phyloP scores from a whole-genome alignment of 2,329 filamentous ascomycete genomes.

The Paecilomyces dactylethromorphus region DNA sequence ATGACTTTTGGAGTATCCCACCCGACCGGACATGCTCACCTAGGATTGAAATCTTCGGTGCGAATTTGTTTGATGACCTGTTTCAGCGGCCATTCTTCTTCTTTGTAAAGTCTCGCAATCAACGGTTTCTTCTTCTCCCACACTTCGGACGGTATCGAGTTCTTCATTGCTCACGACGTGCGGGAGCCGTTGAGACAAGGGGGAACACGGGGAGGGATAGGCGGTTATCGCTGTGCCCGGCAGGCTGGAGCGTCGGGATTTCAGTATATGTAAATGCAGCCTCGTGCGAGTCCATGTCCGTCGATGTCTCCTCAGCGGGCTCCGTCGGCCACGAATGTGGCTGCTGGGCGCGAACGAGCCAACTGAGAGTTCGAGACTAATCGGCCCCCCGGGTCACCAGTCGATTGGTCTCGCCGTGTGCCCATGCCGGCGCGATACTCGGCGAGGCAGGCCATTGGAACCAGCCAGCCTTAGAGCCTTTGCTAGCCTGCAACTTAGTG shows the following conservation, averaged over 20 bases:
- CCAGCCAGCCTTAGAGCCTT: background rate
- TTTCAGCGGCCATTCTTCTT: conserved; percentile 40
- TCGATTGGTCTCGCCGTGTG: background rate
- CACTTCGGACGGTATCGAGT: conserved; percentile 35
- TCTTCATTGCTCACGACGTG: conserved; percentile 29
- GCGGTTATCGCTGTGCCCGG: conserved; percentile 11
- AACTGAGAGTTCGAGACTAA: background rate
- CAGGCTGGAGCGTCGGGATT: conserved; percentile 1
- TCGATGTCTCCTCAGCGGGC: conserved; percentile 2
- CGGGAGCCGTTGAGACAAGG: conserved; percentile 26
- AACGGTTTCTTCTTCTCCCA: conserved; percentile 38
- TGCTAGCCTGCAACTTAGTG: background rate
- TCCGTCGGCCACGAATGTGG: background rate
- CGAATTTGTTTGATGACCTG: conserved; percentile 40
- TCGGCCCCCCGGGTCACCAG: background rate
- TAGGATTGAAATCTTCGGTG: conserved; percentile 36
- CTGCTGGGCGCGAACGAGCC: background rate
- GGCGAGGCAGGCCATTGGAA: background rate
- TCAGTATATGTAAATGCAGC: conserved; percentile 12
- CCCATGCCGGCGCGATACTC: background rate
- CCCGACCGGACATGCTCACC: conserved; percentile 19
- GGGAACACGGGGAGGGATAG: conserved; percentile 23
- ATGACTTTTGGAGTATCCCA: background rate
- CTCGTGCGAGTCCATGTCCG: conserved; percentile 21
- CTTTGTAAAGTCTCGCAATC: conserved; percentile 36